A percentile compares a stretch with the other conserved stretches of the same genome.
Evolutionary conservation across 1,139 yeast genomes (phyloP).

Genomic region (Taphrina communis): DNA sequence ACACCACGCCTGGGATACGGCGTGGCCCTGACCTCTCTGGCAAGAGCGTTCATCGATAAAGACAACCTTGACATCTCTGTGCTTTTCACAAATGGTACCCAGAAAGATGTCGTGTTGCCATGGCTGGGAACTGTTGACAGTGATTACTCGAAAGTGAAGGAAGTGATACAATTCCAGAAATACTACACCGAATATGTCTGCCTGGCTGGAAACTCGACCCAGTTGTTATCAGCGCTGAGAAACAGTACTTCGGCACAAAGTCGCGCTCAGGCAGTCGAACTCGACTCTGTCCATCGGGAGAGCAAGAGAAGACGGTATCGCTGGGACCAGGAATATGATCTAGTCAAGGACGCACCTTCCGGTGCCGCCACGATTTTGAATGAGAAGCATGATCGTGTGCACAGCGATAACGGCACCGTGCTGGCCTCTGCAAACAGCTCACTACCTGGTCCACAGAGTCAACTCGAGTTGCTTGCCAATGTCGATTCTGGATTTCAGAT

Average conservation of each 20-base stretch:
- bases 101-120: background rate
- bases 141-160: constrained; percentile 16
- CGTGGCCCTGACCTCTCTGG: constrained; percentile 11
- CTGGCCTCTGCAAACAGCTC: constrained; percentile 5
- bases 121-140: constrained; percentile 27
- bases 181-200: constrained; percentile 23
- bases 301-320: constrained; percentile 10
- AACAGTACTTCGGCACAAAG: background rate
- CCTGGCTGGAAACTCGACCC: constrained; percentile 6
- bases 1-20: constrained; percentile 28
- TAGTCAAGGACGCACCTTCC: constrained; percentile 13
- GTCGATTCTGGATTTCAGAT: constrained; percentile 26
- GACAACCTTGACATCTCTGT: constrained; percentile 9
- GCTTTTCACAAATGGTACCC: constrained; percentile 10
- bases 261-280: constrained; percentile 1
- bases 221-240: background rate
- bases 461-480: constrained; percentile 2
- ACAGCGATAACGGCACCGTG: background rate
- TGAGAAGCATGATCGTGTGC: background rate
- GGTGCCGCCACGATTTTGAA: background rate
- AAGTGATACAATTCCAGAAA: constrained; percentile 4
- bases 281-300: background rate
- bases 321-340: constrained; percentile 18
- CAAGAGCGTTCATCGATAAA: constrained; percentile 3
- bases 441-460: constrained; percentile 1